Evolutionary conservation across 129 eudicot genomes (phyloP), one percentile per base, ranked within the genome.

Genomic region (Ambrosia trifida): DNA sequence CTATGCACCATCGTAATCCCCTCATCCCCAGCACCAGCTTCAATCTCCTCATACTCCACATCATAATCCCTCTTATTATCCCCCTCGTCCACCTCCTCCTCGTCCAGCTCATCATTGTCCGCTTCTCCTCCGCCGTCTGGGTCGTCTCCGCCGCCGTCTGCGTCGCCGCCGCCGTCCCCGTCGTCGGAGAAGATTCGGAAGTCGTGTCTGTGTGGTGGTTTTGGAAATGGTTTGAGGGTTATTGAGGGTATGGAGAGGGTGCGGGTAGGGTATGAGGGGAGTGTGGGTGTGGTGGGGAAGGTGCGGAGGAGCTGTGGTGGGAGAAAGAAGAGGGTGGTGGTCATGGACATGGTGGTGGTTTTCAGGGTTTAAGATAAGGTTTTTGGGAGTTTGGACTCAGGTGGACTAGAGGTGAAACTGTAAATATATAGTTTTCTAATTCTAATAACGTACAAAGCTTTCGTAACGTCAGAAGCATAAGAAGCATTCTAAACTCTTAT

Each of bases 11-110:
- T 79, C 6, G 64, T 77, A 31, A 89, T 87, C 3, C 78, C 84
- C 17, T 82, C 95, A 41, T 83, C 88, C 5, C 74, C 76, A n/a
- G 70, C 84, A 3, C 67, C 79, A 13, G 51, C 68, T 1, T 11
- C 65, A 5, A 59, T 69, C 83, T 49, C 81, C 13, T 87, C 96
- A 58, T 94, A 90, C 63, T 90, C 96, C 16, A 95, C 80, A 18
- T 95, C 97, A 72, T 85, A 95, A 59, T 95, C 99, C 61, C 66
- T 81, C 83, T 88, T 87, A 59, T 93, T 87, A 70, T 92, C 97
- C 28, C 87, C 80, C 63, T 89, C 99, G 6, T 87, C 99, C 1
- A 56, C 86, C 58, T 95, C 99, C 7, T 90, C 97, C 28, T 90
- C 99, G 76, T 89, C 90, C 79, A 89, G 82, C 54, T 87, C 96